Base-by-base conservation (phyloP, 768 basidiomycete species). In the Auricularia heimuer region DNA sequence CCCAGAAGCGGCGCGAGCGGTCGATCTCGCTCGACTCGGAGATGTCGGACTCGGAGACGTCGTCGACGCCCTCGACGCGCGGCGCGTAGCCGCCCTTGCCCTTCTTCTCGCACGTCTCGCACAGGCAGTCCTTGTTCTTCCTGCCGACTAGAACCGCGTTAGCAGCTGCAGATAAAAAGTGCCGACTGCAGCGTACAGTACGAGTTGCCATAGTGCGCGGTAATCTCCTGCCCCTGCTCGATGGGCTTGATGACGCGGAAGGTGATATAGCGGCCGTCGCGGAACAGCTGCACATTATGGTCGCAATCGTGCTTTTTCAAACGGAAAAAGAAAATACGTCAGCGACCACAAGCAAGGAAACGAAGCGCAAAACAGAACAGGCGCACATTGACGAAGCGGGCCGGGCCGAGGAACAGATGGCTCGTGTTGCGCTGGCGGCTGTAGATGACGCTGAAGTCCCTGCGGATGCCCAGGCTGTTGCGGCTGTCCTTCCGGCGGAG, bases 371-470 rank as follows among this genome's bases (percentile, higher is more conserved):
- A 63, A 39, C 33, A 51, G 42, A 29, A 34, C 62, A 62, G 45
- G 60, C 89, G 82, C 75, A 93, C 92, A 73, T 94, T 94, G 67
- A 94, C 92, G 77, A 94, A 94, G 72, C 92, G 88, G 76, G 92
- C 92, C 62, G 92, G 92, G 10, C 92, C 92, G 73, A 94, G 79
- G 78, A 94, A 93, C 71, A 94, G 80, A 77, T 93, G 90, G 71
- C 92, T 94, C 77, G 90, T 91, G 80, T 93, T 93, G 83, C 91
- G 88, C 74, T 90, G 89, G 71, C 88, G 90, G 39, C 90, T 92
- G 75, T 93, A 91, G 63, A 94, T 92, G 71, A 94, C 92, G 74
- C 90, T 92, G 73, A 94, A 94, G 74, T 94, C 92, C 70, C 90
- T 80, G 66, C 92, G 85, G 68, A 90, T 90, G 12, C 74, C 76